Percentiles rank a stretch among this genome's conserved stretches.
Evolutionary conservation across 2,329 filamentous ascomycete genomes (phyloP).

Genomic region (Stachybotrys chlorohalonatus): DNA sequence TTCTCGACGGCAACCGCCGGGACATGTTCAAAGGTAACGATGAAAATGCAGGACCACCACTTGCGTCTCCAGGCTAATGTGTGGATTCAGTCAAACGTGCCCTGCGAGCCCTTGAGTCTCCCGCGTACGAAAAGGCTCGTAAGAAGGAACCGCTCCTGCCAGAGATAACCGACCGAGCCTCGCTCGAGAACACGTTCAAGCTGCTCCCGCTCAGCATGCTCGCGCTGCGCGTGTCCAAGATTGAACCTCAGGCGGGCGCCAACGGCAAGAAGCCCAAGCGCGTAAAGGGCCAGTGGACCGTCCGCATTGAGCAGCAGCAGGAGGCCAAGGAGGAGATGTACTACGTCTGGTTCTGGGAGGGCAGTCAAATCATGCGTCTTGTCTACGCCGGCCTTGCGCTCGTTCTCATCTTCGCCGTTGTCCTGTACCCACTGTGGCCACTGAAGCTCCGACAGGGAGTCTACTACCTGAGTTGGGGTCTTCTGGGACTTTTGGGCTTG

Average conservation of each 20-base stretch:
- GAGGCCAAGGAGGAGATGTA: conserved; percentile 81
- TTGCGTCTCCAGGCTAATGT: neutral
- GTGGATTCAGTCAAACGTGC: conserved; percentile 80
- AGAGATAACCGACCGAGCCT: conserved; percentile 76
- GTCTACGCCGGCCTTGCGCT: conserved; percentile 81
- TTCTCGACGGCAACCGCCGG: conserved; percentile 91
- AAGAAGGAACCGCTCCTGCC: conserved; percentile 87
- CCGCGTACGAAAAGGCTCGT: conserved; percentile 80
- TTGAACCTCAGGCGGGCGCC: conserved; percentile 55
- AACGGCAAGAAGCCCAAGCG: conserved; percentile 69
- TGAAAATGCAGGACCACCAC: neutral
- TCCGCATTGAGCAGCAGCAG: conserved; percentile 92
- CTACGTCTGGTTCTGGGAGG: conserved; percentile 95
- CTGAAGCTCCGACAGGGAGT: conserved; percentile 84
- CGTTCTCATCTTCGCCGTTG: conserved; percentile 73
- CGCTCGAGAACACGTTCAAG: conserved; percentile 91
- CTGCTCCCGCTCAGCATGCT: conserved; percentile 90
- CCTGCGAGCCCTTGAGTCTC: conserved; percentile 79
- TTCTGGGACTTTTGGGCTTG: conserved; percentile 78
- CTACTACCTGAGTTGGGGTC: conserved; percentile 94
- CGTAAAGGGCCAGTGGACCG: conserved; percentile 92
- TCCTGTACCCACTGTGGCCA: conserved; percentile 96
- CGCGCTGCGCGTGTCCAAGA: conserved; percentile 79
- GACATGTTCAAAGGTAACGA: conserved; percentile 87
- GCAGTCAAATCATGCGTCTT: conserved; percentile 87